Evolutionary conservation across 2,329 filamentous ascomycete species (phyloP), one percentile per base, ranked within the genome.

Genomic region (Chaetomium globosum): DNA sequence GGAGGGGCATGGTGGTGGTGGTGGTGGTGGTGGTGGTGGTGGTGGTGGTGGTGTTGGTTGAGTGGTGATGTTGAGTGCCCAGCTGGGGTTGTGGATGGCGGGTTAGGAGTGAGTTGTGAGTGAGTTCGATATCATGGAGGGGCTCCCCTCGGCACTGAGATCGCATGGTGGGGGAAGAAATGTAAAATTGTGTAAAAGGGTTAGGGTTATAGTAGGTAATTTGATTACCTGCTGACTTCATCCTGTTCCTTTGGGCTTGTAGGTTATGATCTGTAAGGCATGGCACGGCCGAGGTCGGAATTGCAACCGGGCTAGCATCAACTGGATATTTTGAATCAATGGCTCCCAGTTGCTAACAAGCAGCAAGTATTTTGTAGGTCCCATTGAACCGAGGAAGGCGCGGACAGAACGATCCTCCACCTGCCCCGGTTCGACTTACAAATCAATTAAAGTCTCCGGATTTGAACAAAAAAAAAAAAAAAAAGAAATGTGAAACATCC

Each of bases 1-100:
- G 69, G 53, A 77, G 72, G 62, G 72, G 66, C 75, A 77, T 76
- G 46, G 46, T 23, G 46, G n/a, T 48, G 5, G 21, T 48, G 46
- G 46, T 21, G 43, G n/a, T 48, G 19, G 16, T 46, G 3, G n/a
- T 21, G 1, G 46, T 36, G n/a, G 9, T 48, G 51, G 19, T 16
- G 4, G 1, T 19, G 19, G 2, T 12, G 12, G 16, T 76, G 19
- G 46, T n/a, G 46, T 19, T 48, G 19, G n/a, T 21, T n/a, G 31
- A 6, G 31, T 5, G 4, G 43, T 9, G 19, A 6, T 13, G n/a
- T 48, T 48, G 2, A n/a, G 19, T 8, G 31, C 9, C 9, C 5
- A 31, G 31, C 31, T 21, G 46, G 46, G 46, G 46, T 43, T 36
- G 19, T 8, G 53, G 3, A 23, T 21, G 31, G n/a, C 39, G 31